Evolutionary conservation across 768 basidiomycete genomes (phyloP), one percentile per base, ranked within the genome.

Genomic region (Termitomyces sp.): DNA sequence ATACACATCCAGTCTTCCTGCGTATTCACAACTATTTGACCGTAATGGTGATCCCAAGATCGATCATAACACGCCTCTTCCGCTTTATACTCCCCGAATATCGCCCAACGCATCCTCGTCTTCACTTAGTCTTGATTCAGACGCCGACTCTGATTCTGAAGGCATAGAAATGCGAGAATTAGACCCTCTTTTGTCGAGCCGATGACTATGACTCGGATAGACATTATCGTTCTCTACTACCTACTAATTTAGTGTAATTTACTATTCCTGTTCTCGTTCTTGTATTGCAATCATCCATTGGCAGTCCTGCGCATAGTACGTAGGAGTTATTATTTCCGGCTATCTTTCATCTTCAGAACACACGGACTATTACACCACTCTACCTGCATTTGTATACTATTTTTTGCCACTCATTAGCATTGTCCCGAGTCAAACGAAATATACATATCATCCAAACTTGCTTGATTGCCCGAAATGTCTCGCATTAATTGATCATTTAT

Each of bases 11-110:
- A 69, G 62, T 27, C 81, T 90, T 19, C 92, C 91, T 2, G 80
- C 85, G 3, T 93, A 93, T 65, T 90, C 88, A 5, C 89, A 91
- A 61, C 75, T 93, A 19, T 93, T 86, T 71, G 73, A 92, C 65
- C 64, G 75, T 17, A 88, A 89, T 62, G 91, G 92, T 17, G 86
- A 90, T 52, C 78, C 79, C 54, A 88, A 84, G 71, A 75, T 89
- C 48, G 89, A 92, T 65, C 77, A 81, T 59, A 82, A 80, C 32
- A 60, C 66, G n/a, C 86, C 84, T 14, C 71, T 90, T 42, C 90
- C 90, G 0, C 73, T 80, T 23, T 90, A 90, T 65, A 81, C 80
- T 16, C 85, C 82, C 31, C 37, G 40, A 53, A n/a, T 56, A 25
- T 51, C 59, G n/a, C 42, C 51, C 0, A 40, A 27, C 9, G 40